Evolutionary conservation across 495 filamentous ascomycete species (phyloP), one percentile per base, ranked within the genome.

Genomic region (Daldinia decipiens): DNA sequence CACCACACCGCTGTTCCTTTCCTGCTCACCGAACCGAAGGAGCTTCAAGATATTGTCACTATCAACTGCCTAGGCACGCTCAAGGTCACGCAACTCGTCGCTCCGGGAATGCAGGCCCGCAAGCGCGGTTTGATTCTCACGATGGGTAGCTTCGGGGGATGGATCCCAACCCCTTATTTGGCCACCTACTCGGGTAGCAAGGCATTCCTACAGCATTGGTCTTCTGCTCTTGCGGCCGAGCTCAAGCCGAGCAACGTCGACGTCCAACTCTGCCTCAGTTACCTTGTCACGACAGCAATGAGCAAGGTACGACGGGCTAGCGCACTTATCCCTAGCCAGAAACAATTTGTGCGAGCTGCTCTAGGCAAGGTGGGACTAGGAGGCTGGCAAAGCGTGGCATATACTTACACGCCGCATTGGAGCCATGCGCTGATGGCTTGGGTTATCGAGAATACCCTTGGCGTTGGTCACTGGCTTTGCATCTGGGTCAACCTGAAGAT

Each of bases 171-270:
- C 2, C 96, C 95, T 1, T 88, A 97, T 29, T 88, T 99, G 15
- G 95, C 96, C 21, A 98, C 95, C 6, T 99, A 99, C 86, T 96
- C 92, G 64, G 96, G 96, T 62, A 92, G 89, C 87, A 99, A 99
- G 83, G 95, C 96, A 26, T 99, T 99, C 86, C 86, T 99, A 63
- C 94, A 98, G 79, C 90, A 96, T 78, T 99, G 96, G 96, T 97
- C 93, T 51, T 89, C 88, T 3, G 87, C 96, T 40, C 87, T 99
- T 2, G 91, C 90, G 27, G 84, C 92, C 11, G 96, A 99, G 80
- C 85, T 98, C 26, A 88, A 89, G 68, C 87, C 87, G 1, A 82
- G 92, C 71, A 91, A 92, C 59, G 88, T 99, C 31, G 88, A 90
- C 47, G 94, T 97, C 43, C 87, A 98, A 74, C 85, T 98, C 43